Evolutionary conservation across 2,329 filamentous ascomycete species (phyloP).

Genomic region (Colletotrichum spinosum): DNA sequence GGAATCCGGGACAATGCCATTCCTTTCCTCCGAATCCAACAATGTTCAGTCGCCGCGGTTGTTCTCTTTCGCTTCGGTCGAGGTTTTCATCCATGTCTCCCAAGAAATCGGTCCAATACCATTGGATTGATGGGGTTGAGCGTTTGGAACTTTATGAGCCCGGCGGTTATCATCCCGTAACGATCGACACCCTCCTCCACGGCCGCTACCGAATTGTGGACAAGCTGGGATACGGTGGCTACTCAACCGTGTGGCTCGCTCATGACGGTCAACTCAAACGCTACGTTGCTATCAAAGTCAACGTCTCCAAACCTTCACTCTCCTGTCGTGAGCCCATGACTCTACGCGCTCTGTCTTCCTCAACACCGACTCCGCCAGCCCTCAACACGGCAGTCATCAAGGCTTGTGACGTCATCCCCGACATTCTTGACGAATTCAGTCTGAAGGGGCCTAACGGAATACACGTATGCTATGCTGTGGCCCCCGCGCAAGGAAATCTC

Average conservation of each 20-base stretch:
- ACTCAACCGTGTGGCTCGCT: slow-evolving; percentile 55
- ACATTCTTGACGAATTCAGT: slow-evolving; percentile 43
- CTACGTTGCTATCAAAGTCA: slow-evolving; percentile 48
- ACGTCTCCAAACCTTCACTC: not conserved
- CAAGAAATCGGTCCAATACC: not conserved
- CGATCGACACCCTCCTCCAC: slow-evolving; percentile 18
- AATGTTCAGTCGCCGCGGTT: too few species aligned
- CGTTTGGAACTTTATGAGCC: not conserved
- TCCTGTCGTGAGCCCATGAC: not conserved
- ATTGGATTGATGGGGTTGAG: not conserved
- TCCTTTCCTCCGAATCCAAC: not conserved
- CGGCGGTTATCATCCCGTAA: not conserved
- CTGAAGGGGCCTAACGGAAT: slow-evolving; percentile 44
- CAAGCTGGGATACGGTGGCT: slow-evolving; percentile 53
- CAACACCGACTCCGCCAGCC: not conserved
- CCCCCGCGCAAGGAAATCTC: slow-evolving; percentile 43
- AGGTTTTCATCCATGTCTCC: not conserved
- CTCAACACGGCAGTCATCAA: not conserved
- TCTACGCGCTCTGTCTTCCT: not conserved
- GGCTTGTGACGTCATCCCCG: not conserved
- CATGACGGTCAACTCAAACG: slow-evolving; percentile 43
- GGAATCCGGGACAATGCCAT: not conserved
- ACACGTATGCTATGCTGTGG: slow-evolving; percentile 43
- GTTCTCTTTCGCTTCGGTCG: not conserved
- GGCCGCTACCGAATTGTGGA: slow-evolving; percentile 50